Evolutionary conservation across 2,329 filamentous ascomycete species (phyloP), one percentile per base, ranked within the genome.

Genomic region (Chalaropsis ovoidea): DNA sequence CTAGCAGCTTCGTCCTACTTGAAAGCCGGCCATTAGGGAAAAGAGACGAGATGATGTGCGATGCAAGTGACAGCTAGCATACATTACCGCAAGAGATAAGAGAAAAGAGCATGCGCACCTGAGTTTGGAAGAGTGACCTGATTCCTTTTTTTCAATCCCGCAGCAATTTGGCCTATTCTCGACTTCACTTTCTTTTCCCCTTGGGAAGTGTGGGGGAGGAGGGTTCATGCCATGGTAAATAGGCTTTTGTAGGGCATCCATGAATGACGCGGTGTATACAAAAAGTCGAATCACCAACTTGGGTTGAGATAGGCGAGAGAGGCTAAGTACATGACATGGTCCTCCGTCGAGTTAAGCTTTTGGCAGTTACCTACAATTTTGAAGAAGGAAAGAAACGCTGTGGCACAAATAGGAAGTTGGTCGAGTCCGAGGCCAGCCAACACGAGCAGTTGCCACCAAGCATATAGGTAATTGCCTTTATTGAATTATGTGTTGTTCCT

Each of bases 361-460:
- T n/a, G 47, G 47, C 22, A 49, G 22, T 49, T 49, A 49, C 47
- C 10, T 49, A 17, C 47, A 22, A 49, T 49, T 49, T 19, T 49
- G 22, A 49, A 13, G 22, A 6, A 13, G 47, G 22, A 22, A 49
- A 13, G 47, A 22, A n/a, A 49, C 10, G 19, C 19, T 19, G 47
- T 49, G 22, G 22, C 22, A 49, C 47, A 49, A 49, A 49, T 49
- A 13, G 47, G 47, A 49, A 49, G 47, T 19, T 22, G 17, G 47
- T 49, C 47, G 47, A 49, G 47, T 49, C n/a, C 47, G 47, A 49
- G 47, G 47, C 19, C 19, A 24, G 47, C n/a, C 47, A 49, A 49
- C 11, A 19, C n/a, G 13, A 19, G 47, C 47, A 49, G 47, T 49
- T 49, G 47, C 47, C 47, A 49, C 47, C 8, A 49, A 49, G 17